Conservation (phyloP, 169 alveolate genomes). For the Eimeria praecox region DNA sequence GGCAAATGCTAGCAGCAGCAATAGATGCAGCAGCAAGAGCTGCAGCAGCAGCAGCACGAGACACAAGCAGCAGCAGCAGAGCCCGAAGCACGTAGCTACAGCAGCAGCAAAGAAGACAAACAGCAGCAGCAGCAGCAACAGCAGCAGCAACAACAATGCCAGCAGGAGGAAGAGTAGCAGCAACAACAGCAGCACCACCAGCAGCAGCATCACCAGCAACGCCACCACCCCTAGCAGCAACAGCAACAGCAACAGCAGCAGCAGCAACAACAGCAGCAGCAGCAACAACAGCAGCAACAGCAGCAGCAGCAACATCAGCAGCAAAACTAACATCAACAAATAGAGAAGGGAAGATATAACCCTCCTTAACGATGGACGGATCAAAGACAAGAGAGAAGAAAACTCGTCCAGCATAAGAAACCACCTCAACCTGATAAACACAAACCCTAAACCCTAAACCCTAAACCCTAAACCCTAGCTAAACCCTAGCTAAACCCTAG, state of each 20-base stretch:
- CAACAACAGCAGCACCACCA: no score
- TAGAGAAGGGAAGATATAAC: slow-evolving; percentile 20
- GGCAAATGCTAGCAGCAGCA: not conserved
- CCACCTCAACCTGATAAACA: slow-evolving; percentile 51
- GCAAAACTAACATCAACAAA: slow-evolving; percentile 54
- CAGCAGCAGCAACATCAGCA: not conserved
- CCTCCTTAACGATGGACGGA: slow-evolving; percentile 32
- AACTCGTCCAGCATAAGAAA: slow-evolving; percentile 54
- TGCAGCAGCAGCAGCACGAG: not conserved
- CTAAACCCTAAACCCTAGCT: not conserved
- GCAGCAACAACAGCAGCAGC: no score
- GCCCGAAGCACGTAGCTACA: not conserved
- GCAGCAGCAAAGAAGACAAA: not conserved
- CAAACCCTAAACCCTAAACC: not conserved
- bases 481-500: no score
- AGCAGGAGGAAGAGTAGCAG: no score
- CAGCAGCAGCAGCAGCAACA: not conserved
- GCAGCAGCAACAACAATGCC: no score
- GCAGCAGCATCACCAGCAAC: no score
- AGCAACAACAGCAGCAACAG: no score
- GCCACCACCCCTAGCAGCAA: no score
- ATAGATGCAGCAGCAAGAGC: not conserved
- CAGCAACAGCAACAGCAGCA: not conserved
- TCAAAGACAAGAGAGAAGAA: slow-evolving; percentile 61
- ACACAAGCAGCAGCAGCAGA: not conserved